phyloP scores from a whole-genome alignment of 2,329 filamentous ascomycete genomes.

The Purpureocillium lavendulum region DNA sequence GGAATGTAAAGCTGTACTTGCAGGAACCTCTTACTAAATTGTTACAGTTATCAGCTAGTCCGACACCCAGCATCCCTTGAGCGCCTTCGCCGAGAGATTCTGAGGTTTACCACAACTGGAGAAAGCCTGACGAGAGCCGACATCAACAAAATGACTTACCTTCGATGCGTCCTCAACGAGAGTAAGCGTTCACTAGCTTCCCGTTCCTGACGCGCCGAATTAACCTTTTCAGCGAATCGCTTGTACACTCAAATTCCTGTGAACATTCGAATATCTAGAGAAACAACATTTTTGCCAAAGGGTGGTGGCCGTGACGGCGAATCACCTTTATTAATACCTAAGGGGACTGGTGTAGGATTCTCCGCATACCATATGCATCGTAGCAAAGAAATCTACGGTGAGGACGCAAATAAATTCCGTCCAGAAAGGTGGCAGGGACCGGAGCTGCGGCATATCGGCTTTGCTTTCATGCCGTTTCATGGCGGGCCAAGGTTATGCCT shows the following conservation, averaged over 20 bases:
- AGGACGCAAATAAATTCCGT: background rate
- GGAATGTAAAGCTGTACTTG: background rate
- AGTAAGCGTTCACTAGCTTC: background rate
- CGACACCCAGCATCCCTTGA: background rate
- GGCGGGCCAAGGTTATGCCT: background rate
- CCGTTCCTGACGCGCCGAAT: background rate
- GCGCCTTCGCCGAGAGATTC: background rate
- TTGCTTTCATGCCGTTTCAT: background rate
- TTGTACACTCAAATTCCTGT: conserved; percentile 1
- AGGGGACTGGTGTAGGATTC: background rate
- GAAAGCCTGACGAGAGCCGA: background rate
- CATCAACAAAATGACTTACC: background rate
- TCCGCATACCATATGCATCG: background rate
- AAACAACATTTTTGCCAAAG: background rate
- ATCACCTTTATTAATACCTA: background rate
- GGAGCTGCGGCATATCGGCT: background rate
- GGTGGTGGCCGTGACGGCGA: background rate
- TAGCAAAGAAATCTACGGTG: background rate
- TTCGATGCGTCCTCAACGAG: background rate
- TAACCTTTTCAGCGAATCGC: background rate
- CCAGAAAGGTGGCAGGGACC: background rate
- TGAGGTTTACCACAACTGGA: background rate
- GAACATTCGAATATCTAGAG: background rate
- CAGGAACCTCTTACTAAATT: background rate
- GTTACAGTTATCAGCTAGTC: background rate